Conservation (phyloP, 176 grass and related monocot genomes). For the Aechmea fasciata region DNA sequence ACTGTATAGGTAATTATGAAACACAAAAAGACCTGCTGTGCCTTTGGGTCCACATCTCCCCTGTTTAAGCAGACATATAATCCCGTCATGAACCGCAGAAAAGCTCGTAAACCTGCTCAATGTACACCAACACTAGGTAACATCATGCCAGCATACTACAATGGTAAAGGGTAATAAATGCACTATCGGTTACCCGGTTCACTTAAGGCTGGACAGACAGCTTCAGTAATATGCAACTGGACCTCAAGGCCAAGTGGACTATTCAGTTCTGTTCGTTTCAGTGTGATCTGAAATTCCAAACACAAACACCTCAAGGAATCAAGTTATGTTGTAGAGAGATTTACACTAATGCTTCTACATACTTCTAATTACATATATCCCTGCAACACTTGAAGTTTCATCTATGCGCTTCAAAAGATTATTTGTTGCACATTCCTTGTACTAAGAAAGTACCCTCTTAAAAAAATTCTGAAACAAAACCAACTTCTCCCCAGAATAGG, state of each 20-base stretch:
- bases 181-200: constrained; percentile 66
- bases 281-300: constrained; percentile 66
- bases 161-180: background rate
- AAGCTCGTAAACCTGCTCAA: constrained; percentile 70
- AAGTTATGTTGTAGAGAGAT: background rate
- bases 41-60: constrained; percentile 82
- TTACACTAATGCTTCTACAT: background rate
- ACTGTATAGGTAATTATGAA: too few relatives aligned
- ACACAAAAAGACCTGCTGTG: constrained; percentile 54
- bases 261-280: constrained; percentile 82
- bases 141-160: constrained; percentile 8
- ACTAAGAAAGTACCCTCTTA: background rate
- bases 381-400: background rate
- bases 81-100: constrained; percentile 97
- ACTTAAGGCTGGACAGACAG: constrained; percentile 93
- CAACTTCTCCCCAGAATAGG: too few relatives aligned
- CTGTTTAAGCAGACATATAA: constrained; percentile 84
- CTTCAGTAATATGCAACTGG: constrained; percentile 94
- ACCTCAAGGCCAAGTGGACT: constrained; percentile 90
- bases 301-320: constrained; percentile 20
- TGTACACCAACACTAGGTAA: constrained; percentile 3
- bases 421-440: constrained; percentile 17
- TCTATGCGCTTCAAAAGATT: background rate
- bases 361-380: too few relatives aligned
- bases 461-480: too few relatives aligned